Evolutionary conservation across 176 grass and related monocot genomes (phyloP).

Genomic region (Ensete ventricosum): DNA sequence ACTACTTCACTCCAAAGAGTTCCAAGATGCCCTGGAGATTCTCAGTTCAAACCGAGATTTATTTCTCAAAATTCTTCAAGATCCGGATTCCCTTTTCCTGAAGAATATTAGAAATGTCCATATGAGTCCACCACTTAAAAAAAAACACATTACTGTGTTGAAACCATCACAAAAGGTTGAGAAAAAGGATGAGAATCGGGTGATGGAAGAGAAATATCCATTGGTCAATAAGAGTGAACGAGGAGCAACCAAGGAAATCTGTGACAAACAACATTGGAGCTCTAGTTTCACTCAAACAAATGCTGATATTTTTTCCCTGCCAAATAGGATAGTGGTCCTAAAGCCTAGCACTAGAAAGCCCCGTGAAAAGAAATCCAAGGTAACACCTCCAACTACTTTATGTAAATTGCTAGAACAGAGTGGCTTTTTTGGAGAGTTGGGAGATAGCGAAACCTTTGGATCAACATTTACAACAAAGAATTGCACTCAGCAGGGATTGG

Average conservation of each 20-base stretch:
- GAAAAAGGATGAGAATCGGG: constrained; percentile 34
- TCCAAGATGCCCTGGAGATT: constrained; percentile 76
- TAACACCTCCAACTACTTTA: constrained; percentile 23
- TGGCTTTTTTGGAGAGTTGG: constrained; percentile 27
- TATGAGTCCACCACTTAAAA: constrained; percentile 29
- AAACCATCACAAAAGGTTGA: constrained; percentile 65
- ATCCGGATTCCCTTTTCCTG: constrained; percentile 54
- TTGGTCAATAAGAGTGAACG: constrained; percentile 25
- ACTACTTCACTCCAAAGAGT: constrained; percentile 52
- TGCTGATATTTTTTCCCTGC: constrained; percentile 39
- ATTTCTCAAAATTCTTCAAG: constrained; percentile 79
- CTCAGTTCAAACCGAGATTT: constrained; percentile 80
- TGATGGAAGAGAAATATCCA: constrained; percentile 7
- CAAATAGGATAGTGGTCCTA: constrained; percentile 72
- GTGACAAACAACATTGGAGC: constrained; percentile 24
- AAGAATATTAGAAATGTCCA: constrained; percentile 6
- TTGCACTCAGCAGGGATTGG: constrained; percentile 11
- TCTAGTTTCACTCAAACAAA: constrained; percentile 33
- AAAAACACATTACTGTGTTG: constrained; percentile 69
- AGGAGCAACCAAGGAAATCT: constrained; percentile 2
- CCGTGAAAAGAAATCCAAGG: constrained; percentile 6
- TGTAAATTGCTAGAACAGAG: constrained; percentile 21
- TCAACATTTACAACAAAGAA: constrained; percentile 13
- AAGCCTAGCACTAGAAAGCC: constrained; percentile 55
- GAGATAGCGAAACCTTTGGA: constrained; percentile 20